Base-by-base conservation (phyloP, 2,329 filamentous ascomycete genomes). In the Macrophomina tecta region DNA sequence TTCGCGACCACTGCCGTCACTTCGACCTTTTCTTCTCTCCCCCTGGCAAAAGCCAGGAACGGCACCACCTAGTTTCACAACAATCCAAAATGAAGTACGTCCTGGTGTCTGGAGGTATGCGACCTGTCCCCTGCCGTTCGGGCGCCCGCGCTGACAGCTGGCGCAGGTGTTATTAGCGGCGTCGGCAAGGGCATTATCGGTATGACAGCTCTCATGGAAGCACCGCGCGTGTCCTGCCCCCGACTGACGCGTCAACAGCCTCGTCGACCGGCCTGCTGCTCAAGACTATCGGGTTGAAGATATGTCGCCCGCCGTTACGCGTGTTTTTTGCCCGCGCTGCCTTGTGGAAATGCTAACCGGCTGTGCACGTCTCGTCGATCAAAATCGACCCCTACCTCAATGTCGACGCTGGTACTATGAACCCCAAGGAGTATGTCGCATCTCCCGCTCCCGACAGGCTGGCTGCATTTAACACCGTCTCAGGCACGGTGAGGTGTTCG, bases 401-500 rank as follows among this genome's bases (percentile, higher is more conserved):
- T 78, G 85, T 91, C 77, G 89, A 92, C 83, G 89, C 90, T n/a
- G 89, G 89, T 66, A 88, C 86, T 58, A 90, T 91, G 88, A 86
- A 87, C 73, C 88, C 88, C 48, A 89, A 84, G 70, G 86, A 90
- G 85, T 87, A 80, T 69, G 79, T 55, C 74, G 45, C 32, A 55
- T 32, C 49, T 30, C 45, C 66, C 56, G 53, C 16, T 36, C 46
- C 49, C 42, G 61, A 32, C 30, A 65, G 34, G 53, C 45, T 23
- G 16, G 28, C 45, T 32, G 61, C 45, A n/a, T 32, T 30, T 49
- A 28, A 69, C 61, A 23, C 28, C 18, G 42, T 38, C 55, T 63
- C 53, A 70, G 89, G 79, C 93, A 97, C 76, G 94, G 94, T 71
- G 94, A 97, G 81, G 90, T 91, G 72, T 97, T 94, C 76, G 94